These are phyloP conservation scores for Sclerotinia glacialis DNA, from an alignment of 2,329 filamentous ascomycete species.

Conservation along the genomic window DNA sequence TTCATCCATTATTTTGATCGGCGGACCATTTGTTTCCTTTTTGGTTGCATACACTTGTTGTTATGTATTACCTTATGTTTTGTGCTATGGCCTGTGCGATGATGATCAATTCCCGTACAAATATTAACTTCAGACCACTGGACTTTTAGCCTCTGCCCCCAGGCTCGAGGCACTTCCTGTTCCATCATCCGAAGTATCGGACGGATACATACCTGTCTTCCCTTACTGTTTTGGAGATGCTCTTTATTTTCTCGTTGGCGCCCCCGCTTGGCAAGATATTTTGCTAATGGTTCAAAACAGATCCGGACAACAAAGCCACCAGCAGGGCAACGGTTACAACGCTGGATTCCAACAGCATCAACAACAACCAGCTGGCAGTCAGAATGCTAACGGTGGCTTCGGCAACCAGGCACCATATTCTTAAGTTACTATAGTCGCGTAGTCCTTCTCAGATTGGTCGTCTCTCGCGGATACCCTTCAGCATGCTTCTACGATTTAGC, in stretches of 20 bases:
- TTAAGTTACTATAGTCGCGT: background rate
- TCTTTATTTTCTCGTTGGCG: background rate
- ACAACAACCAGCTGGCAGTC: slow-evolving; percentile 5
- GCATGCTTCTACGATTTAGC: slow-evolving; percentile 6
- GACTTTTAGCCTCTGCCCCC: slow-evolving; percentile 16
- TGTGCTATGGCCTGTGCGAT: slow-evolving; percentile 20
- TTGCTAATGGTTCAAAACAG: slow-evolving; percentile 7
- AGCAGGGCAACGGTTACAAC: slow-evolving; percentile 2
- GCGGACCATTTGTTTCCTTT: slow-evolving; percentile 14
- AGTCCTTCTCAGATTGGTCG: slow-evolving; percentile 3
- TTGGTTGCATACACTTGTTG: slow-evolving; percentile 11
- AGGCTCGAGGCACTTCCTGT: background rate
- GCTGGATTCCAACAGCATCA: slow-evolving; percentile 12
- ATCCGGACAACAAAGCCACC: slow-evolving; percentile 3
- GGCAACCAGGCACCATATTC: background rate
- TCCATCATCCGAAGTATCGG: slow-evolving; percentile 13
- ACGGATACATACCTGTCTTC: background rate
- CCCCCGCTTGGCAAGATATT: background rate
- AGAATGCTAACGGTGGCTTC: background rate
- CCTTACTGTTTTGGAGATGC: background rate
- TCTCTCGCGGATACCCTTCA: slow-evolving; percentile 19
- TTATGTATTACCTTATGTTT: slow-evolving; percentile 17
- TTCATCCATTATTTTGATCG: slow-evolving; percentile 20
- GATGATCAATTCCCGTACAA: slow-evolving; percentile 10
- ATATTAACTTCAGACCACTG: background rate